Base-by-base conservation (phyloP, 2,329 filamentous ascomycete species). In the Ascochyta clinopodiicola region DNA sequence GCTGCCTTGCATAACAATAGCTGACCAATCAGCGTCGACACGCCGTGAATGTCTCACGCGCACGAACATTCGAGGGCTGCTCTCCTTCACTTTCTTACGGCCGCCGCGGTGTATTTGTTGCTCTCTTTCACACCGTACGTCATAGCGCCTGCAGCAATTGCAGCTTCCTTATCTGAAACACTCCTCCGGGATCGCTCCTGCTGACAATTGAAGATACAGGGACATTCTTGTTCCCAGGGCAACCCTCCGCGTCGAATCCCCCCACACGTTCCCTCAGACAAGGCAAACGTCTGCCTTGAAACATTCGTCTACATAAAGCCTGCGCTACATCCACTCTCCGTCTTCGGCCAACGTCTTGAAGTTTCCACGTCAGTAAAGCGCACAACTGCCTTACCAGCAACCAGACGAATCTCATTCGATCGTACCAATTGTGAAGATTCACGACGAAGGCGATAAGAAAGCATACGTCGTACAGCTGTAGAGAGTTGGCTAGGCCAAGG, bases 231-330 rank as follows among this genome's bases (percentile, higher is more conserved):
- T 67, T 63, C 56, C 60, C 54, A 44, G 56, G 57, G 61, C 64
- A 68, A 67, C 67, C 60, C 63, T 67, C 59, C 46, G 44, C 57
- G 44, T 47, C 37, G 36, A 49, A 45, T 10, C 43, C 22, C 52
- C 52, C 43, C 44, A 52, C 52, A 43, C 60, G 45, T 56, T 40
- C 38, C 39, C 32, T 36, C 38, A 38, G 39, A 49, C 44, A 51
- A 66, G 59, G 57, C 63, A 63, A 61, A 62, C 61, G 42, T 60
- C 60, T 56, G 62, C 64, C 61, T 65, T 51, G n/a, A 42, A 32
- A 44, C 37, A 46, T 38, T 27, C 48, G 46, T 36, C 31, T 47
- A 40, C 40, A 51, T 44, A 56, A 27, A 44, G n/a, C 31, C 21
- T 9, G 36, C n/a, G 46, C 42, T 42, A 25, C 43, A 27, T 21